Conservation (phyloP, 2,329 filamentous ascomycete species). For the Ceratocystis cacaofunesta region DNA sequence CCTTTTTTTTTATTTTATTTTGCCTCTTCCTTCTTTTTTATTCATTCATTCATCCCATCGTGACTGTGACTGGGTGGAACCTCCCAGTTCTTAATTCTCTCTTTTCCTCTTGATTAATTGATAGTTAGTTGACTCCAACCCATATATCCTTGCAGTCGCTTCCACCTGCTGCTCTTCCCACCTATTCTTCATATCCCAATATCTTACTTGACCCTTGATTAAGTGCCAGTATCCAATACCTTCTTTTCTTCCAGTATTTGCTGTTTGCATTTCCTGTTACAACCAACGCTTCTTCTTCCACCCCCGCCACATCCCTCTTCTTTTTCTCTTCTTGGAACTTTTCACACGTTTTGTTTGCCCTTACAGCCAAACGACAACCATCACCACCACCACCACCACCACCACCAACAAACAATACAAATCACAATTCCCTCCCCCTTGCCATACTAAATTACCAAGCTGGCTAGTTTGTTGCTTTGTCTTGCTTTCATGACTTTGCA, state of each 20-base stretch:
- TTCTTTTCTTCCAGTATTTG: neutral
- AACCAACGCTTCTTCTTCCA: neutral
- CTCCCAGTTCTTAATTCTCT: neutral
- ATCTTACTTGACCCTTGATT: neutral
- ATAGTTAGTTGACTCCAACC: neutral
- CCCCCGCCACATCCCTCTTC: neutral
- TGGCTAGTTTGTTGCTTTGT: neutral
- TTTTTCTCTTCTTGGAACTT: neutral
- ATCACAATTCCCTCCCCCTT: neutral
- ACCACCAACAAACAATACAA: neutral
- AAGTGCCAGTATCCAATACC: neutral
- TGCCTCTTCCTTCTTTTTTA: neutral
- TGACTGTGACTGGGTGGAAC: neutral
- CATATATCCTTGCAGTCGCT: neutral
- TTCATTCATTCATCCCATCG: neutral
- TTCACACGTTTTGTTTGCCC: neutral
- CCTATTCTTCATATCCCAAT: slow-evolving; percentile 5
- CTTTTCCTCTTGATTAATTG: neutral
- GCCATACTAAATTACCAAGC: neutral
- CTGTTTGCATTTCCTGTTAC: neutral
- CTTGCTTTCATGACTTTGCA: slow-evolving; percentile 2
- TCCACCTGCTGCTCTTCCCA: neutral
- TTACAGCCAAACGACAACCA: neutral
- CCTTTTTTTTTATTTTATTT: neutral
- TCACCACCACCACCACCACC: neutral